Base-by-base conservation (phyloP, 2,329 filamentous ascomycete genomes). In the Penicillium psychrosexuale region DNA sequence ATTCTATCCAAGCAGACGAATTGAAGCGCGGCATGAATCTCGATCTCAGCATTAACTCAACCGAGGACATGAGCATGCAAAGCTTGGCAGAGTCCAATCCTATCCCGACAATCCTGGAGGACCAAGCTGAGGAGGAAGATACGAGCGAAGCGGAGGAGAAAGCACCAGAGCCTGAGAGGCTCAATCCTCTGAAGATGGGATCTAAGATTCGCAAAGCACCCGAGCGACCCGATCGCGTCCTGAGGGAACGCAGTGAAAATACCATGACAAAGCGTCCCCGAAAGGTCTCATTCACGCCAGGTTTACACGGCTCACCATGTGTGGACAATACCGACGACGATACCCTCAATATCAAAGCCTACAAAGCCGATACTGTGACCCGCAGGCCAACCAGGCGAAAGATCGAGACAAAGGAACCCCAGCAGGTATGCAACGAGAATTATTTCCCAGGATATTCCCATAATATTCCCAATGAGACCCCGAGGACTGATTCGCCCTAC, bases 11-110 rank as follows among this genome's bases (percentile, higher is more conserved):
- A 33, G 68, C 74, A 8, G 73, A 78, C 22, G 75, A 77, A 51
- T 62, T 80, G 31, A 72, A 71, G 40, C 69, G 69, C 51, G 75
- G 75, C 22, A 68, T 77, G 67, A 71, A 69, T n/a, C 70, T 79
- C 28, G 72, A 76, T 60, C 62, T 68, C 39, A 72, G 68, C 56
- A 64, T 69, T 43, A 66, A 67, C 47, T 57, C 65, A 1, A 45
- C 56, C 11, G 61, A 66, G 6, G 55, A 56, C 34, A 43, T 55
- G 15, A 57, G 62, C 19, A 53, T 59, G 17, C 61, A 67, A 37
- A 57, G 49, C 7, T 58, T 59, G 7, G 30, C 49, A 4, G 65
- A 68, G 8, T 61, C 59, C 5, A 62, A 58, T 30, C 61, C 65
- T n/a, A 64, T 67, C 17, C 64, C 67, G 7, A 67, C 69, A 5